Evolutionary conservation across 805 yeast genomes (phyloP).

Genomic region (Metschnikowia peoriensis): DNA sequence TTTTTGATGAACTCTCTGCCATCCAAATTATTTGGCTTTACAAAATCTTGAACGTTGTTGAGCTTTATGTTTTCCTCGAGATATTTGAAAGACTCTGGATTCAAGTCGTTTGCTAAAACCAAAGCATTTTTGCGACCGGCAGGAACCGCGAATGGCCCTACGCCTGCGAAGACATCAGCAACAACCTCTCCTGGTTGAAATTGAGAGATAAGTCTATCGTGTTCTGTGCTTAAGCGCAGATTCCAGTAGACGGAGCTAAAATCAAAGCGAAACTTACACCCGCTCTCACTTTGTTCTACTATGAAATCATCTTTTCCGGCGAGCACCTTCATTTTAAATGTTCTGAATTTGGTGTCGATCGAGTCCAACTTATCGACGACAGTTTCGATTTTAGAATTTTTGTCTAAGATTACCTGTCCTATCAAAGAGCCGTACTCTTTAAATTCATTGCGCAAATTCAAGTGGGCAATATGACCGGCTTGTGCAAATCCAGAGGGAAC

Average conservation of each 20-base stretch:
- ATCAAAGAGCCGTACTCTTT: conserved; percentile 77
- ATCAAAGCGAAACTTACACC: conserved; percentile 82
- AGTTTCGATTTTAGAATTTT: conserved; percentile 75
- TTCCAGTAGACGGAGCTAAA: conserved; percentile 97
- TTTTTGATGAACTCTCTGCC: conserved; percentile 76
- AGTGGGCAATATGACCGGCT: conserved; percentile 94
- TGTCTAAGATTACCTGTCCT: conserved; percentile 88
- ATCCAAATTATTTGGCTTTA: conserved; percentile 66
- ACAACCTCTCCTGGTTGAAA: conserved; percentile 71
- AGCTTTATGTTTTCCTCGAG: conserved; percentile 59
- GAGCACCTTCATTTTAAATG: conserved; percentile 88
- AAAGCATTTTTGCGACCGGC: conserved; percentile 82
- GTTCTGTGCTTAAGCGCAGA: conserved; percentile 91
- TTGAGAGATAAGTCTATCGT: conserved; percentile 67
- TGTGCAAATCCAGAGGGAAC: conserved; percentile 88
- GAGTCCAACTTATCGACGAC: conserved; percentile 91
- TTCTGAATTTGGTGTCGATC: conserved; percentile 84
- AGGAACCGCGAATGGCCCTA: conserved; percentile 97
- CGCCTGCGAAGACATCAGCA: conserved; percentile 97
- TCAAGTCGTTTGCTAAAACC: conserved; percentile 89
- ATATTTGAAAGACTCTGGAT: conserved; percentile 79
- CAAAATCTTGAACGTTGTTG: conserved; percentile 63
- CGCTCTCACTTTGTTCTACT: conserved; percentile 86
- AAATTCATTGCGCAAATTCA: conserved; percentile 80
- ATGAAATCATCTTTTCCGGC: conserved; percentile 78